A percentile compares a stretch with the other conserved stretches of the same genome.
phyloP scores from a whole-genome alignment of 2,329 filamentous ascomycete species.

The Paracamarosporium sp. region DNA sequence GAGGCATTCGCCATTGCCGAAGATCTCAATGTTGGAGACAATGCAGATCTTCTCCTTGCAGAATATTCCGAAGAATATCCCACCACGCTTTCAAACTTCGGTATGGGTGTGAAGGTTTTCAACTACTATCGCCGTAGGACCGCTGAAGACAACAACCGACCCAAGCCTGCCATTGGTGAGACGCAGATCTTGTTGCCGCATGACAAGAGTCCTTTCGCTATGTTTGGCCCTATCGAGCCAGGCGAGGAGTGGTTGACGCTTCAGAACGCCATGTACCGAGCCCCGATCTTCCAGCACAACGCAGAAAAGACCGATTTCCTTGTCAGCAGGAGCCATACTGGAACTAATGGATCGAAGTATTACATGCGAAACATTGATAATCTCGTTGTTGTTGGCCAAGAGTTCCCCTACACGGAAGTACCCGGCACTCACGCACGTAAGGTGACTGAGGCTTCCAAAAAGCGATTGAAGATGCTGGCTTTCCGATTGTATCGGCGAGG shows the following conservation, averaged over 20 bases:
- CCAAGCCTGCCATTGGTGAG: conserved; percentile 86
- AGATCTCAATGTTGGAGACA: conserved; percentile 86
- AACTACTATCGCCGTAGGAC: conserved; percentile 95
- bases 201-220: conserved; percentile 93
- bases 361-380: conserved; percentile 90
- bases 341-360: conserved; percentile 77
- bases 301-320: conserved; percentile 84
- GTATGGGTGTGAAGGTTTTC: conserved; percentile 94
- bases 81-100: conserved; percentile 90
- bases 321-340: conserved; percentile 81
- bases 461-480: conserved; percentile 93
- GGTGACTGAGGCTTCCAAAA: conserved; percentile 96
- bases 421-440: conserved; percentile 93
- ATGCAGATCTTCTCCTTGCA: conserved; percentile 84
- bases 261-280: conserved; percentile 94
- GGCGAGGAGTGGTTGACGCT: conserved; percentile 90
- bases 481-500: conserved; percentile 87
- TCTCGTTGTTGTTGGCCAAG: conserved; percentile 88
- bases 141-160: conserved; percentile 73
- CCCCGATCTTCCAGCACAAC: conserved; percentile 88
- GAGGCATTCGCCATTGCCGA: conserved; percentile 81
- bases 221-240: conserved; percentile 90
- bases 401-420: conserved; percentile 89
- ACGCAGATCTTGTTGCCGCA: conserved; percentile 87
- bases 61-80: conserved; percentile 97